Evolutionary conservation across 768 basidiomycete species (phyloP), one percentile per base, ranked within the genome.

Genomic region (Russula ochroleuca): DNA sequence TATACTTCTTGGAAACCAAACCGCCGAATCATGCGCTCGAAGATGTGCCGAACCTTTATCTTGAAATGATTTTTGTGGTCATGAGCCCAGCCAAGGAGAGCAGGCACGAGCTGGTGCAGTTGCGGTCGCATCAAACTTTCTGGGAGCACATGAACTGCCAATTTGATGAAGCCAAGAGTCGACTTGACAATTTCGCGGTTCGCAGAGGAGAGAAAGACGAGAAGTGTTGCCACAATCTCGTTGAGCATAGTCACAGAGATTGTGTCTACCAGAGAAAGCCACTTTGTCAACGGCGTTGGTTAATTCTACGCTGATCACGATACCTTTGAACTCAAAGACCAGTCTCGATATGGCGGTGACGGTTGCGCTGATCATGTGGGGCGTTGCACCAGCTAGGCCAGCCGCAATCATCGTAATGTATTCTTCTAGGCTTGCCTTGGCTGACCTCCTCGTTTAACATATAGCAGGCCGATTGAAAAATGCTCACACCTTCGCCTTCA

Each of bases 51-150:
- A 25, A 97, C 94, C 78, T 98, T 98, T 55, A 83, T 79, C 75
- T 98, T 98, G 85, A 99, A 98, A 72, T 98, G 97, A 70, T 98
- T 98, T 73, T 96, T 96, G 76, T 98, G 96, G 71, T 98, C 95
- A 72, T 97, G 94, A 6, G 93, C 92, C 94, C 97, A 96, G 51
- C 80, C 81, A 38, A 98, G 78, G 14, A 99, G 80, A 0, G 87
- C 89, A 0, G 93, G 91, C 0, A 98, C 91, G 25, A 98, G 80
- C 25, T 79, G 79, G 28, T 80, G 78, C 10, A 99, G 79, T 68
- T 95, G 86, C 0, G 89, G 90, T n/a, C 81, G 82, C 50, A 97
- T 77, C 63, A 92, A 74, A 4, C 87, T 82, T 0, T 78, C 68
- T 0, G 94, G 81, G 28, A 98, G 81, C 0, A 92, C 88, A 70